phyloP scores from a whole-genome alignment of 2,329 filamentous ascomycete genomes.

The Phyllosticta capitalensis region DNA sequence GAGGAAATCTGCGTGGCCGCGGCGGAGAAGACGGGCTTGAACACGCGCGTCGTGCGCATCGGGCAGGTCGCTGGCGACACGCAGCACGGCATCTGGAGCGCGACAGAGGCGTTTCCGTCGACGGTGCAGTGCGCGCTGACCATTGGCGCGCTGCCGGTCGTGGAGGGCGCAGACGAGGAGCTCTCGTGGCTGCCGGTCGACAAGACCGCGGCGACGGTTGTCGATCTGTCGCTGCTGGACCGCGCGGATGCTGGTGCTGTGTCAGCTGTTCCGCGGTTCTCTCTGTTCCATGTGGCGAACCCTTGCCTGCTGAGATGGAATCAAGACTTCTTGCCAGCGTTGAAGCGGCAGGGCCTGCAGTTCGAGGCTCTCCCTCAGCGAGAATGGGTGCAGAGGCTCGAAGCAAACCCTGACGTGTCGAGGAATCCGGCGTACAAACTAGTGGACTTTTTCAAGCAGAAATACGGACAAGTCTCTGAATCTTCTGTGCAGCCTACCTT shows the following conservation, averaged over 20 bases:
- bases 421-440: slow-evolving; percentile 45
- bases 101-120: slow-evolving; percentile 40
- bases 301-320: slow-evolving; percentile 42
- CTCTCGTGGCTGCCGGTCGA: slow-evolving; percentile 6
- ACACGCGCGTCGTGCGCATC: slow-evolving; percentile 13
- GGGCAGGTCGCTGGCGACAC: slow-evolving; percentile 43
- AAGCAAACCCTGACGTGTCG: slow-evolving; percentile 33
- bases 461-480: slow-evolving; percentile 33
- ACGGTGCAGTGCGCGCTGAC: slow-evolving; percentile 40
- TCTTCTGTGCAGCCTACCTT: background rate
- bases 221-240: slow-evolving; percentile 2
- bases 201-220: background rate
- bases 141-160: slow-evolving; percentile 34
- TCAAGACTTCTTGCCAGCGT: slow-evolving; percentile 41
- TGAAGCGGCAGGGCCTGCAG: slow-evolving; percentile 32
- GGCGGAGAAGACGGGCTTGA: slow-evolving; percentile 19
- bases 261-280: background rate
- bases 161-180: background rate
- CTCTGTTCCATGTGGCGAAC: slow-evolving; percentile 46
- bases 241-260: background rate
- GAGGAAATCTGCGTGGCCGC: slow-evolving; percentile 43
- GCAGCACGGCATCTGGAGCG: slow-evolving; percentile 38
- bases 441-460: slow-evolving; percentile 43
- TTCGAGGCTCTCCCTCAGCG: slow-evolving; percentile 7
- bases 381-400: slow-evolving; percentile 18